phyloP scores from a whole-genome alignment of 1,284 basidiomycete genomes.

The Ustilago shanxiensis region DNA sequence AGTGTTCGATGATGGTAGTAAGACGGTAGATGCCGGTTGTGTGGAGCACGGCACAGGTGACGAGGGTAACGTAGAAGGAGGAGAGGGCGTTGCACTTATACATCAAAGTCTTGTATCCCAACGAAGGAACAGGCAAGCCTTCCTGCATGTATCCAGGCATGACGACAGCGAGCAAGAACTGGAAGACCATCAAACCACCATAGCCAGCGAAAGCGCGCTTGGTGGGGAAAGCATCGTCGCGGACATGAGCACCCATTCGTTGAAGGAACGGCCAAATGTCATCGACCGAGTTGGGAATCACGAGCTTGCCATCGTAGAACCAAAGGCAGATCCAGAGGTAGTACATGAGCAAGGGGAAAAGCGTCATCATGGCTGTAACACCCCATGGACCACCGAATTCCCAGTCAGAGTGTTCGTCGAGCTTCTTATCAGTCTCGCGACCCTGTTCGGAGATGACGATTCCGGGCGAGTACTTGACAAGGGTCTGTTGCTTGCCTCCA shows the following conservation, averaged over 20 bases:
- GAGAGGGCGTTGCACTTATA: conserved; percentile 92
- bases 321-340: conserved; percentile 98
- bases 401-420: conserved; percentile 68
- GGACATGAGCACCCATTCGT: conserved; percentile 86
- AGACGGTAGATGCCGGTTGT: conserved; percentile 87
- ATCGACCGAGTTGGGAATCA: conserved; percentile 79
- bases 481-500: conserved; percentile 61
- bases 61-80: conserved; percentile 87
- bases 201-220: conserved; percentile 79
- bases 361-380: conserved; percentile 90
- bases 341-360: conserved; percentile 94
- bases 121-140: conserved; percentile 72
- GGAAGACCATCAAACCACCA: conserved; percentile 86
- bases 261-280: conserved; percentile 84
- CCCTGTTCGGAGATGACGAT: conserved; percentile 68
- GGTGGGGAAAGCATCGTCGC: conserved; percentile 91
- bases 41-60: conserved; percentile 83
- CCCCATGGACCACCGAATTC: conserved; percentile 97
- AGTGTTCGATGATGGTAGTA: conserved; percentile 95
- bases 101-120: conserved; percentile 84
- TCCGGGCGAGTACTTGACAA: conserved; percentile 64
- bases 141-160: conserved; percentile 94
- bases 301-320: conserved; percentile 91
- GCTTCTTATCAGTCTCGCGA: conserved; percentile 64
- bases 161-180: conserved; percentile 88